These are phyloP conservation scores for Rhododendron ovatum DNA, from an alignment of 148 eudicot species.

Conservation along the genomic window DNA sequence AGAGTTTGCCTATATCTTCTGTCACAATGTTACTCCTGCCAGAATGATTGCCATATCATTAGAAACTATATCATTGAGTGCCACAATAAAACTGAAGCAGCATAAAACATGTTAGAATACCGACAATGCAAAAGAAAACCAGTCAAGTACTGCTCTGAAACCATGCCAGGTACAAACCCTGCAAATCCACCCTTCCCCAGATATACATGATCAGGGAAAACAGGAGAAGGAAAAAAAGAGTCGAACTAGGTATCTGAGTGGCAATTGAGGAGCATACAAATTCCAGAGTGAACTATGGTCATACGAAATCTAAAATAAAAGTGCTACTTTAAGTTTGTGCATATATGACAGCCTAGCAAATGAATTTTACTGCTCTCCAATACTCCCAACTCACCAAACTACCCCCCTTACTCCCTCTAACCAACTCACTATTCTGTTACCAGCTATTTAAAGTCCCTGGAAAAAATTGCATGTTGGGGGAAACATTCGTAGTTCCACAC, in stretches of 20 bases:
- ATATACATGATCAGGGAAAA: neutral
- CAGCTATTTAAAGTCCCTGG: neutral
- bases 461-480: neutral
- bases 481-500: neutral
- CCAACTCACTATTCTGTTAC: neutral
- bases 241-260: neutral
- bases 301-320: neutral
- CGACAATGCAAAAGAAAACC: neutral
- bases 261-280: neutral
- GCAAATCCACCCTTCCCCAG: neutral
- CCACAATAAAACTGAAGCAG: neutral
- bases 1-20: slow-evolving; percentile 79
- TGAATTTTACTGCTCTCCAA: neutral
- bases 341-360: neutral
- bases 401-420: neutral
- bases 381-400: neutral
- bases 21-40: slow-evolving; percentile 90
- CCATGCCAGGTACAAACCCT: neutral
- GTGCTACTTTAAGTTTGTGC: neutral
- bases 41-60: slow-evolving; percentile 6
- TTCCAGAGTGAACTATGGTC: neutral
- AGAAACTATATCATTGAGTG: neutral
- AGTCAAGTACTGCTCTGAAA: neutral
- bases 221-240: neutral
- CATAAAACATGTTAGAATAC: neutral